Evolutionary conservation across 1,284 basidiomycete genomes (phyloP), one percentile per base, ranked within the genome.

Genomic region (Polyporus tsugae): DNA sequence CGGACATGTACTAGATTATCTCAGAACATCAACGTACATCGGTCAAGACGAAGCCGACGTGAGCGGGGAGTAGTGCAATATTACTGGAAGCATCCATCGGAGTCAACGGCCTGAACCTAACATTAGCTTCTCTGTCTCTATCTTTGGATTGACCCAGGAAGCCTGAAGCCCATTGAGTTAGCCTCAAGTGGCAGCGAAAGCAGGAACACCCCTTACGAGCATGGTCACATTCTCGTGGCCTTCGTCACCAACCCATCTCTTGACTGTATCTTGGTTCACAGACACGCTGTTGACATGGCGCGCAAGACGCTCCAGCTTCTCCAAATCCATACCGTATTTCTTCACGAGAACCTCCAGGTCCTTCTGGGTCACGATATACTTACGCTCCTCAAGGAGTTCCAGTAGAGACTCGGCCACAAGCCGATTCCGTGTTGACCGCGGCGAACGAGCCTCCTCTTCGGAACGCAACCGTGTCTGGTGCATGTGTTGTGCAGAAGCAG

Each of bases 271-370:
- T 53, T 84, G 84, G 46, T 87, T 84, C 7, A 93, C 82, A 76
- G 89, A 93, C 4, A 92, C 92, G 65, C 87, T 92, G 77, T 87
- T 95, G 73, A 95, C 86, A 78, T 85, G 88, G 60, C 83, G 80
- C 38, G 87, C 82, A 35, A 96, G 74, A 15, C 79, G 84, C 62
- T 88, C 84, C 65, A 96, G 76, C 67, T 82, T 87, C 25, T 80
- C 81, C 2, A 81, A 72, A 61, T 91, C 89, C 25, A 96, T 79
- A 6, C 83, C 87, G 77, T 90, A 91, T 74, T 84, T 83, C 64
- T 80, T 78, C 62, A 87, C 87, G 10, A 93, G 79, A 39, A 79
- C 76, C 49, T 84, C 81, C 2, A 91, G 75, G 33, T 90, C 87
- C 25, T 79, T 73, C 4, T 70, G 75, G 0, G 85, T 81, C 33